A percentile compares a stretch with the other conserved stretches of the same genome.
Conservation (phyloP, 352 stramenopile species). For the Phytophthora constricta region DNA sequence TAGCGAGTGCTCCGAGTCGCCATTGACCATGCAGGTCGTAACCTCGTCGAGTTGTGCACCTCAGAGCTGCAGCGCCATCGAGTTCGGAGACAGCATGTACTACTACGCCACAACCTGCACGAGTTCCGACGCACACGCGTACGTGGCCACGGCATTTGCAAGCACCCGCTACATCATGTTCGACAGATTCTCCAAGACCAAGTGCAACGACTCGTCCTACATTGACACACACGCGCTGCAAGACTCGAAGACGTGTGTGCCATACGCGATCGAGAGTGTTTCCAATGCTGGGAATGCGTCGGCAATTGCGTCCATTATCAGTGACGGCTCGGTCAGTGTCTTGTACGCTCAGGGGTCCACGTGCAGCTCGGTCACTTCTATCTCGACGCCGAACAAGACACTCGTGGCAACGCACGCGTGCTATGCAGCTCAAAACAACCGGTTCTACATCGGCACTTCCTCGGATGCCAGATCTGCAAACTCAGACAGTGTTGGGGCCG, state of each 20-base stretch:
- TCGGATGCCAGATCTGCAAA: slow-evolving; percentile 9
- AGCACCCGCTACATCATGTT: slow-evolving; percentile 30
- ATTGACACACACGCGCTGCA: slow-evolving; percentile 27
- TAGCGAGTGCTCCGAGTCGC: slow-evolving; percentile 14
- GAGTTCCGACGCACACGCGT: slow-evolving; percentile 5
- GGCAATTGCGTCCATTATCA: slow-evolving; percentile 25
- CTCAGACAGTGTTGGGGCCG: background rate
- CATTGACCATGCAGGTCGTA: slow-evolving; percentile 32
- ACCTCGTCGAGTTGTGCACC: slow-evolving; percentile 20
- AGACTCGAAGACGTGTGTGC: slow-evolving; percentile 27
- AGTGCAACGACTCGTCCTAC: slow-evolving; percentile 32
- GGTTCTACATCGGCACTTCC: slow-evolving; percentile 28
- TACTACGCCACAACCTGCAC: slow-evolving; percentile 31
- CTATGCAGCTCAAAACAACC: slow-evolving; percentile 20
- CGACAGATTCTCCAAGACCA: slow-evolving; percentile 26
- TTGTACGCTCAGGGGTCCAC: slow-evolving; percentile 22
- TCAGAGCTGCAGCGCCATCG: slow-evolving; percentile 23
- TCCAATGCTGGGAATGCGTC: slow-evolving; percentile 15
- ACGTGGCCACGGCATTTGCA: slow-evolving; percentile 19
- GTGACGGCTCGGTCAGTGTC: slow-evolving; percentile 27
- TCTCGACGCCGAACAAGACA: slow-evolving; percentile 1
- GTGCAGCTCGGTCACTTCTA: slow-evolving; percentile 15
- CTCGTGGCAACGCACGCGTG: slow-evolving; percentile 25
- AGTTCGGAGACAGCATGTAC: slow-evolving; percentile 22
- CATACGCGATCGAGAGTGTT: slow-evolving; percentile 28